phyloP scores from a whole-genome alignment of 1,284 basidiomycete species.

The Ustilago tritici region DNA sequence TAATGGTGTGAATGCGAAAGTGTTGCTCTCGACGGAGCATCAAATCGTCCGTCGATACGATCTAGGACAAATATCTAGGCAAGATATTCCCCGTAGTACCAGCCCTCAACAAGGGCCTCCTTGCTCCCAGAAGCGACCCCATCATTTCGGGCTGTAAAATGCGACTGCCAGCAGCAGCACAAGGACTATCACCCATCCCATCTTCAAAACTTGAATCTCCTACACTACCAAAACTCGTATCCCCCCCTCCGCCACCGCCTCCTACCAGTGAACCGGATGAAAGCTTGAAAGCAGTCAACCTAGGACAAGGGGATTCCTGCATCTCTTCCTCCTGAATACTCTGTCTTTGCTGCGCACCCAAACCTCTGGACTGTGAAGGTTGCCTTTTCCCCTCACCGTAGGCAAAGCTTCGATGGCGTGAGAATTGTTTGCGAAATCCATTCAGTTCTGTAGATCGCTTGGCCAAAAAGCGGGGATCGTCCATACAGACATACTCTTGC shows the following conservation, averaged over 20 bases:
- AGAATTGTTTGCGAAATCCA: slow-evolving; percentile 83
- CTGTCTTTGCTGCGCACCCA: background rate
- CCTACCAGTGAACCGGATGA: background rate
- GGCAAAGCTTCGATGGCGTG: slow-evolving; percentile 63
- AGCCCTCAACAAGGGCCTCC: slow-evolving; percentile 43
- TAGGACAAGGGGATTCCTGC: slow-evolving; percentile 47
- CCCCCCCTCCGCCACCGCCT: slow-evolving; percentile 15
- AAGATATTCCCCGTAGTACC: slow-evolving; percentile 47
- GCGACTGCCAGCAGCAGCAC: slow-evolving; percentile 48
- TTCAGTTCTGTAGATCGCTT: slow-evolving; percentile 87
- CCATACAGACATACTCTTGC: slow-evolving; percentile 88
- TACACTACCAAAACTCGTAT: slow-evolving; percentile 62
- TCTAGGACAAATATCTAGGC: slow-evolving; percentile 11
- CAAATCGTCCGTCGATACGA: slow-evolving; percentile 1
- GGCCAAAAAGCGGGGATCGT: slow-evolving; percentile 84
- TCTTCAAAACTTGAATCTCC: slow-evolving; percentile 65
- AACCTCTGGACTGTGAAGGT: background rate
- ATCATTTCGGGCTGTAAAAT: slow-evolving; percentile 36
- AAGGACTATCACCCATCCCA: slow-evolving; percentile 58
- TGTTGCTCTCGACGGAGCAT: background rate
- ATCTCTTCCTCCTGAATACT: slow-evolving; percentile 54
- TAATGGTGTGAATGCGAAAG: too few species aligned
- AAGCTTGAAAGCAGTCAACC: background rate
- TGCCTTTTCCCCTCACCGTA: slow-evolving; percentile 58
- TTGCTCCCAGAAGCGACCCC: slow-evolving; percentile 17